Evolutionary conservation across 2,329 filamentous ascomycete genomes (phyloP).

Genomic region (Curvularia verruculosa): DNA sequence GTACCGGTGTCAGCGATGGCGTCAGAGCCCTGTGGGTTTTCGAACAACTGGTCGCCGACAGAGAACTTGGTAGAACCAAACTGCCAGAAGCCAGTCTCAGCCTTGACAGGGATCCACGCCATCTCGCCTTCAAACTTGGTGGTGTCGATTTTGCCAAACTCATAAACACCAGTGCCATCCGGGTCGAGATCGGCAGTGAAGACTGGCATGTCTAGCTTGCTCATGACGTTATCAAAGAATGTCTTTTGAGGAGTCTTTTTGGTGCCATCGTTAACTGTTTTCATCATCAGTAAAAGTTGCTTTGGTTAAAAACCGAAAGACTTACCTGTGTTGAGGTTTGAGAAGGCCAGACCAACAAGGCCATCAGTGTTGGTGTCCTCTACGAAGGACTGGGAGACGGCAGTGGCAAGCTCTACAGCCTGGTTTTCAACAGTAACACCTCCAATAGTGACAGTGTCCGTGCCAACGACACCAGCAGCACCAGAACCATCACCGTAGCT

Average conservation of each 20-base stretch:
- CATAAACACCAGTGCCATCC: slow-evolving; percentile 67
- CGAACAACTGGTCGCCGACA: slow-evolving; percentile 61
- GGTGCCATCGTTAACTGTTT: slow-evolving; percentile 52
- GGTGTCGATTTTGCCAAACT: slow-evolving; percentile 73
- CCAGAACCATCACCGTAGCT: slow-evolving; percentile 72
- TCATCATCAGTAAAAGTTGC: slow-evolving; percentile 1
- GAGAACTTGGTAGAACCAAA: slow-evolving; percentile 64
- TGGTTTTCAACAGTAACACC: slow-evolving; percentile 66
- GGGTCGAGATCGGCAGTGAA: slow-evolving; percentile 74
- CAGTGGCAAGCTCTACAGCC: slow-evolving; percentile 70
- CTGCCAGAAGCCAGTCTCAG: slow-evolving; percentile 71
- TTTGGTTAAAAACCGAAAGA: slow-evolving; percentile 47
- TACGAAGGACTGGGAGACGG: slow-evolving; percentile 64
- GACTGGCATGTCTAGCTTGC: slow-evolving; percentile 66
- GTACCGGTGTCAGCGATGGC: slow-evolving; percentile 64
- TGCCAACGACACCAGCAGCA: slow-evolving; percentile 68
- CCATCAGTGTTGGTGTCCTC: slow-evolving; percentile 68
- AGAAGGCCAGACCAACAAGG: slow-evolving; percentile 72
- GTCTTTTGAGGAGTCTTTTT: slow-evolving; percentile 68
- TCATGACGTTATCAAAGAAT: slow-evolving; percentile 74
- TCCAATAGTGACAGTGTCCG: slow-evolving; percentile 71
- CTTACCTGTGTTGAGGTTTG: slow-evolving; percentile 63
- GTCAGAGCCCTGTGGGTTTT: slow-evolving; percentile 56
- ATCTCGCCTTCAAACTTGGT: slow-evolving; percentile 68
- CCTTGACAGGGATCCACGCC: slow-evolving; percentile 66